Evolutionary conservation across 2,329 filamentous ascomycete species (phyloP), one percentile per base, ranked within the genome.

Genomic region (Fusarium anthophilum): DNA sequence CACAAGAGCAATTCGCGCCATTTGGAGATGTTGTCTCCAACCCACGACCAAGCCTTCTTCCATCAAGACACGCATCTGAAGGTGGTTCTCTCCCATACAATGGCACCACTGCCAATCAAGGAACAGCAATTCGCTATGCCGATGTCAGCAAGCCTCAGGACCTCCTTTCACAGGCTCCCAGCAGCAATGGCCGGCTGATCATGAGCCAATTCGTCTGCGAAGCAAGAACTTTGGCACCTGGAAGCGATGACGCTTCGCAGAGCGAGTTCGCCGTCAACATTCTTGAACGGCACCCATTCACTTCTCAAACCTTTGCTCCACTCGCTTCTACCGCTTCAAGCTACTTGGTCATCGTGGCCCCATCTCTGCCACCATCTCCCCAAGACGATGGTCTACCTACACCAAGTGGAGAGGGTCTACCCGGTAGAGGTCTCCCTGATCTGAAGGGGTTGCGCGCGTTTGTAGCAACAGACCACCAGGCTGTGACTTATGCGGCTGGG

Each of bases 231-330:
- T 77, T 83, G 28, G 45, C 66, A 26, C 48, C 70, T 50, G 67
- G 53, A 39, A 67, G 54, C 18, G 60, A 58, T 39, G 58, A 64
- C 51, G 41, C 66, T 26, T 63, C 72, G 4, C 50, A 70, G 48
- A 56, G 71, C 44, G 72, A 79, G 51, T 93, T 98, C 80, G 86
- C 76, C 28, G 80, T 98, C 61, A 83, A 84, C 26, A 89, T 98
- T 65, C 89, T 98, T 37, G 96, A 99, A 82, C 88, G 96, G 44
- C 96, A 99, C 82, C 96, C 96, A 0, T 98, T 91, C 83, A 98
- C 96, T 3, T 94, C 94, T 4, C 96, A 99, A 84, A 98, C 95
- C 0, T 98, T 99, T 82, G 88, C 94, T 48, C 96, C 96, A 0
- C 85, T 98, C 57, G 89, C 83, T 17, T 83, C 84, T n/a, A 76